phyloP scores from a whole-genome alignment of 306 rosid genomes.

The Inga laurina region DNA sequence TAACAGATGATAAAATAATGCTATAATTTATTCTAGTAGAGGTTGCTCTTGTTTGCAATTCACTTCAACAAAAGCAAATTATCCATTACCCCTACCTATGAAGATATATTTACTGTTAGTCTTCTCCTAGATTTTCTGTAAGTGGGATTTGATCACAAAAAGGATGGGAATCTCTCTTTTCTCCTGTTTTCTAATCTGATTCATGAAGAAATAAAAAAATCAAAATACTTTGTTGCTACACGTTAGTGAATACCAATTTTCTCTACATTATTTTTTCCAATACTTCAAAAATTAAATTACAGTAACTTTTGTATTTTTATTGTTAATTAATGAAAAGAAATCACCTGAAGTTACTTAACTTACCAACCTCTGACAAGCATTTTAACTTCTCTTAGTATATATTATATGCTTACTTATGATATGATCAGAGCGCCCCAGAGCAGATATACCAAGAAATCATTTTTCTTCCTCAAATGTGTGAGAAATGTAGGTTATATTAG shows the following conservation, averaged over 20 bases:
- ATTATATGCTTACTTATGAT: neutral
- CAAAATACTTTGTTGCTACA: too few relatives aligned
- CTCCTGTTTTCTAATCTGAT: too few relatives aligned
- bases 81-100: conserved; percentile 49
- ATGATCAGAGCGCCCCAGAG: neutral
- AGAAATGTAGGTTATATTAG: neutral
- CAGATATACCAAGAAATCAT: neutral
- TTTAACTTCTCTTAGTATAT: neutral
- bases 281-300: neutral
- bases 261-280: neutral
- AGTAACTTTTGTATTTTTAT: neutral
- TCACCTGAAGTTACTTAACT: neutral
- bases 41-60: too few relatives aligned
- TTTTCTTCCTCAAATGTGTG: too few relatives aligned
- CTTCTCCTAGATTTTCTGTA: too few relatives aligned
- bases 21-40: neutral
- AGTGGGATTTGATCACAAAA: too few relatives aligned
- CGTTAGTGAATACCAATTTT: too few relatives aligned
- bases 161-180: too few relatives aligned
- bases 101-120: neutral
- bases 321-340: neutral
- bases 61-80: too few relatives aligned
- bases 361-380: too few relatives aligned
- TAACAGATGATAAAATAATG: neutral
- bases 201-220: too few relatives aligned